These are phyloP conservation scores for Naganishia liquefaciens DNA, from an alignment of 1,284 basidiomycete genomes.

Conservation along the genomic window DNA sequence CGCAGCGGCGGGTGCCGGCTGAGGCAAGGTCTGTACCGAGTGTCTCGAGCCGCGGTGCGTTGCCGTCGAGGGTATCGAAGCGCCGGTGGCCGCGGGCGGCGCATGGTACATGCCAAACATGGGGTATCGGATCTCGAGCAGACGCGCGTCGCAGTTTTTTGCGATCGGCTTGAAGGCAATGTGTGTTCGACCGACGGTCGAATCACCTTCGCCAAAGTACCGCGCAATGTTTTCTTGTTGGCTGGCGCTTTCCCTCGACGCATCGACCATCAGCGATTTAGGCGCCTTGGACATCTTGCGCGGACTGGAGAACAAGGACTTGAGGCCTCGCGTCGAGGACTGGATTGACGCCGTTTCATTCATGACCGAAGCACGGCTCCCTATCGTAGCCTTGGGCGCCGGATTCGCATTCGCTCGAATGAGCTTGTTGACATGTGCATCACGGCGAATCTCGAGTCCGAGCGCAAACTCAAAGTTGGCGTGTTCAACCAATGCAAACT, in stretches of 20 bases:
- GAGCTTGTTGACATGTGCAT: conserved; percentile 74
- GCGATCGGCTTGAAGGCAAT: conserved; percentile 83
- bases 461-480: conserved; percentile 88
- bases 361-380: conserved; percentile 35
- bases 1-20: conserved; percentile 58
- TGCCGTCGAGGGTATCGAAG: conserved; percentile 22
- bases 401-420: conserved; percentile 60
- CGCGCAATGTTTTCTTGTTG: conserved; percentile 69
- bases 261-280: conserved; percentile 13
- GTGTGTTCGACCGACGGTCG: conserved; percentile 73
- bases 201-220: conserved; percentile 68
- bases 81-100: conserved; percentile 24
- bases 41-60: conserved; percentile 14
- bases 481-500: conserved; percentile 76
- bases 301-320: conserved; percentile 72
- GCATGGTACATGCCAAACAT: conserved; percentile 64
- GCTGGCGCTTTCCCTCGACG: conserved; percentile 41
- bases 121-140: conserved; percentile 81
- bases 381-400: conserved; percentile 42
- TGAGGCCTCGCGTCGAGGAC: conserved; percentile 60
- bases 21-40: conserved; percentile 47
- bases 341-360: conserved; percentile 23
- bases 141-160: conserved; percentile 71
- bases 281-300: conserved; percentile 65
- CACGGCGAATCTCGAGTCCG: conserved; percentile 75